phyloP scores from a whole-genome alignment of 148 eudicot species.

The Rhododendron williamsianum region DNA sequence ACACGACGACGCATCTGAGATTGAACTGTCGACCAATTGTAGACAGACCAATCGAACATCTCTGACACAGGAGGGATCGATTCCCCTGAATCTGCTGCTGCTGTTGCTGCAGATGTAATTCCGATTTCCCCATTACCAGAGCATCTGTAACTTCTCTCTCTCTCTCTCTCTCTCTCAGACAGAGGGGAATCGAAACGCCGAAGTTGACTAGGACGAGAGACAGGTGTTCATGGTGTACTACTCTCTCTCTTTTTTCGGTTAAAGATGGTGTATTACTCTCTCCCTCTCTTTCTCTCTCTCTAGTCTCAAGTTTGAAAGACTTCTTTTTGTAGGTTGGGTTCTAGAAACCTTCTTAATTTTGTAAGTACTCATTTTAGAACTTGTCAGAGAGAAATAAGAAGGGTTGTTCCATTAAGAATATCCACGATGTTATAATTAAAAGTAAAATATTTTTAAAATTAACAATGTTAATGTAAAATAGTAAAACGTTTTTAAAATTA shows the following conservation, averaged over 20 bases:
- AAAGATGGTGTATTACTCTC: not conserved
- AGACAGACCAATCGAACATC: slow-evolving; percentile 22
- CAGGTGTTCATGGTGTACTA: slow-evolving; percentile 5
- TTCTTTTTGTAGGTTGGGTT: too few species aligned
- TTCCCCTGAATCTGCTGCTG: slow-evolving; percentile 4
- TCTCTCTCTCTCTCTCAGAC: not conserved
- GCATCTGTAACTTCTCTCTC: slow-evolving; percentile 44
- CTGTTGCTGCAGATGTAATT: slow-evolving; percentile 20
- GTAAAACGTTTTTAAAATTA: too few species aligned
- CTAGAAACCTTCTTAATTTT: too few species aligned
- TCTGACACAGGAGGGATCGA: slow-evolving; percentile 14
- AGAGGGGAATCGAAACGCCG: not conserved
- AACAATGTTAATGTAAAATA: too few species aligned
- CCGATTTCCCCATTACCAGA: slow-evolving; percentile 38
- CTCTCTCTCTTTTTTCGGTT: too few species aligned
- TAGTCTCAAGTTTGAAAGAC: not conserved
- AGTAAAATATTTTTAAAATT: too few species aligned
- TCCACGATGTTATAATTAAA: too few species aligned
- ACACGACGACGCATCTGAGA: slow-evolving; percentile 25
- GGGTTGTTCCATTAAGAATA: too few species aligned
- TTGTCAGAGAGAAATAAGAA: too few species aligned
- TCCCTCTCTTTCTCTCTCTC: not conserved
- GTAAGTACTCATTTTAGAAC: too few species aligned
- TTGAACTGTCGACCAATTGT: slow-evolving; percentile 11
- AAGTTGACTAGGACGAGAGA: not conserved